Evolutionary conservation across 139 green algal genomes (phyloP), one percentile per base, ranked within the genome.

Genomic region (Coelastrella sp.): DNA sequence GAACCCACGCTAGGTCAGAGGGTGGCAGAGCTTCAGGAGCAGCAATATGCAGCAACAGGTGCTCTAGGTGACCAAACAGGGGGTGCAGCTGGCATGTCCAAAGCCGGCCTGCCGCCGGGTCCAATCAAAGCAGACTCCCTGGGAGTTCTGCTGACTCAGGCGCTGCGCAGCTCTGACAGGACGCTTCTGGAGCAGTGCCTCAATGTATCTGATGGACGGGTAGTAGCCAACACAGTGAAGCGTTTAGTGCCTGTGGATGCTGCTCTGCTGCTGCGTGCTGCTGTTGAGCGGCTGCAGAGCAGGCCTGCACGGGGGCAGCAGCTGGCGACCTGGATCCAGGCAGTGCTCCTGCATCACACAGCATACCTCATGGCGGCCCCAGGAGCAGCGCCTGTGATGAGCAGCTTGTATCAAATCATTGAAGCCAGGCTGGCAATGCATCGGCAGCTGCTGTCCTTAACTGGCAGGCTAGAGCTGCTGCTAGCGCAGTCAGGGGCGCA

Each of bases 351-450:
- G 75, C 85, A 95, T 75, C 96, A 98, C 91, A 94, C 96, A 15
- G 95, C 92, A 22, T 97, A 96, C 92, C 91, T 98, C 65, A 95
- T 96, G 92, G 85, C 92, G 14, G 93, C 94, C 4, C 95, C 94
- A 7, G 94, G 89, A 7, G 89, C 91, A 49, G 91, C 93, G 73
- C 80, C 80, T 0, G 80, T 91, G 14, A 87, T 91, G 80, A 88
- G 65, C 24, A 72, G 65, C 68, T 85, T 91, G 68, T 91, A 89
- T 27, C 80, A 85, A 20, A 86, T 90, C 35, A 91, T 93, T 59
- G 94, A 96, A 70, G 88, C 94, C 17, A 87, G 94, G 14, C 88
- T 95, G 79, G 92, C 92, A 17, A 75, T 91, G 61, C 92, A 94
- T 66, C 92, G 94, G 66, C 76, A 91, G 65, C 80, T 96, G 86